Base-by-base conservation (phyloP, 441 rosid species). In the Croton laevigatus region DNA sequence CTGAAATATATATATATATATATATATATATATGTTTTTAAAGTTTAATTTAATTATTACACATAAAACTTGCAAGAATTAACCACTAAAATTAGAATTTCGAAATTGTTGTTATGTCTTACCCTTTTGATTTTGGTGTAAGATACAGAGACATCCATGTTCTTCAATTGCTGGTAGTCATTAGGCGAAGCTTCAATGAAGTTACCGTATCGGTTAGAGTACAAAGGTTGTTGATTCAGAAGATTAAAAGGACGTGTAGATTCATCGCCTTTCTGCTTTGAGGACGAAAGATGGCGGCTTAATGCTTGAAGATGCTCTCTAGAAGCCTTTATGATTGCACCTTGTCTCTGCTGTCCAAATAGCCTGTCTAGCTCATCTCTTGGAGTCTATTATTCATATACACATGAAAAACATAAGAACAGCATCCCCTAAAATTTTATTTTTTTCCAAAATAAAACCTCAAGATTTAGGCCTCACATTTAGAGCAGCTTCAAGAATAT, bases 171-270 rank as follows among this genome's bases (percentile, higher is more conserved):
- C 63, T 64, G n/a, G 80, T 69, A 78, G 8, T 75, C 67, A 27
- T 72, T 53, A 3, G 89, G 90, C 12, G 20, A 42, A 19, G 86
- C 90, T 44, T 87, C 81, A 14, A 62, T 75, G 81, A 83, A 87
- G 62, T 32, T 73, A 10, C 89, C 90, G 20, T 76, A 80, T n/a
- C 84, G 65, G 68, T 87, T 84, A 66, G 85, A 76, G 77, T 85
- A 84, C 34, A 45, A 6, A 12, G 87, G 87, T 16, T 73, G 53
- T 37, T 71, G 65, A 14, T 40, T 14, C 59, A 78, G 59, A 66
- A 88, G 60, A 70, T 77, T 80, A 79, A 81, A 78, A 11, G 86
- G 84, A 13, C 61, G 72, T 65, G 54, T 38, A 9, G 14, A 4
- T 23, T 60, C 74, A 19, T 9, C 20, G 40, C 62, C 71, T 53